Percentiles rank a stretch among this genome's conserved stretches.
Evolutionary conservation across 179 eudicot species (phyloP).

Genomic region (Carnegiea gigantea): DNA sequence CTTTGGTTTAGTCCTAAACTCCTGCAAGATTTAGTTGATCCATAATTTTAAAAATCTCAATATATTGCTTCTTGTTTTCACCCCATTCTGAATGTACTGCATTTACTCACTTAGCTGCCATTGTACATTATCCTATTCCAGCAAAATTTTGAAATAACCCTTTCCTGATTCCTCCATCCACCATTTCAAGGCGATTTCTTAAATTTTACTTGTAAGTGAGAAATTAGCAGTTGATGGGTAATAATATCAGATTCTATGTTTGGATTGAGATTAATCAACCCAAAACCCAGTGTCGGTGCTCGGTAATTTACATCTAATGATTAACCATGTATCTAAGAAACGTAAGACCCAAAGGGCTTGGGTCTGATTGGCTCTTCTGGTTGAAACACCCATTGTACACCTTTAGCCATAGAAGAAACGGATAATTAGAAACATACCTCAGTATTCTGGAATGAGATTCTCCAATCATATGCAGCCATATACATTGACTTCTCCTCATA

Average conservation of each 20-base stretch:
- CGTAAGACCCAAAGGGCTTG: neutral
- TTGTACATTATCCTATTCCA: neutral
- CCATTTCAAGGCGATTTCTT: neutral
- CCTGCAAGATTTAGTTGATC: neutral
- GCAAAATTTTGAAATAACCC: neutral
- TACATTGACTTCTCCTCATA: slow-evolving; percentile 97
- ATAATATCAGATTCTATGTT: neutral
- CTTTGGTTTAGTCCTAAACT: neutral
- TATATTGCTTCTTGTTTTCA: neutral
- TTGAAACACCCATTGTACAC: slow-evolving; percentile 8
- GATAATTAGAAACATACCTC: slow-evolving; percentile 49
- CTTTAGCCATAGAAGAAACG: neutral
- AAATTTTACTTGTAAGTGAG: neutral
- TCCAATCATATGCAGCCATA: slow-evolving; percentile 99
- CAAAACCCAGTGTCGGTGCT: neutral
- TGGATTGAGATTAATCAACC: neutral
- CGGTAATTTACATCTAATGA: slow-evolving; percentile 6
- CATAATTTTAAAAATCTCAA: neutral
- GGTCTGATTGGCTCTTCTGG: neutral
- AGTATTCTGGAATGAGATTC: slow-evolving; percentile 87
- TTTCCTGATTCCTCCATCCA: neutral
- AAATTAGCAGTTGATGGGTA: neutral
- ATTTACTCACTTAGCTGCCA: neutral
- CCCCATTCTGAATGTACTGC: neutral
- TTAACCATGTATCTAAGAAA: neutral